Base-by-base conservation (phyloP, 1,284 basidiomycete species). In the Tremellales sp. region DNA sequence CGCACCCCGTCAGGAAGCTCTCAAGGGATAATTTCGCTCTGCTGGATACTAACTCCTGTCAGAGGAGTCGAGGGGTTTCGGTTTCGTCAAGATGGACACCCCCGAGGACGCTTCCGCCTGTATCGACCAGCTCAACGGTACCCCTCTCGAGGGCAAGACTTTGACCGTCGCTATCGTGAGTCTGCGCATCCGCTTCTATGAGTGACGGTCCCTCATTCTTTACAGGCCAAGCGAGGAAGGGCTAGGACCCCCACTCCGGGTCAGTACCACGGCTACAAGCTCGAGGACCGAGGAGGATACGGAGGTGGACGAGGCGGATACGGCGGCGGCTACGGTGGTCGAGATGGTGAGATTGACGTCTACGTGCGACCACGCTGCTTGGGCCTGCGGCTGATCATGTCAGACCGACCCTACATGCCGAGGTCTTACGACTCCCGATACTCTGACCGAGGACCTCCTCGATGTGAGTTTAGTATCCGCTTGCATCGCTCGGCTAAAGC, bases 191-290 rank as follows among this genome's bases (percentile, higher is more conserved):
- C 27, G 31, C 10, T 33, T 22, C 15, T 33, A 24, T 46, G 29
- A 48, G 24, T 21, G n/a, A 11, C 11, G 23, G 7, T 11, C 19
- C 23, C 6, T 22, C 10, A 23, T 35, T 12, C 27, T 27, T 15
- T 13, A 15, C 22, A 92, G 89, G 93, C 93, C 64, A 87, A 89
- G 56, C 87, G 93, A 67, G 91, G 86, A 51, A 86, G 93, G 61
- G 91, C 92, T 19, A 82, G 93, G 56, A 97, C 92, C 5, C 93
- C 93, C 3, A 97, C 93, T 11, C 93, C 93, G 13, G 93, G 93
- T 42, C 79, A 86, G 51, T 97, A 97, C 81, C 89, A 88, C 60
- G 70, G 70, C 54, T 61, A 65, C 58, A 72, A 70, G 64, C 53
- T 61, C 11, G 70, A 72, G 43, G 49, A 59, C 45, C 90, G 91